Evolutionary conservation across 768 basidiomycete genomes (phyloP).

Genomic region (Tricholoma matsutake): DNA sequence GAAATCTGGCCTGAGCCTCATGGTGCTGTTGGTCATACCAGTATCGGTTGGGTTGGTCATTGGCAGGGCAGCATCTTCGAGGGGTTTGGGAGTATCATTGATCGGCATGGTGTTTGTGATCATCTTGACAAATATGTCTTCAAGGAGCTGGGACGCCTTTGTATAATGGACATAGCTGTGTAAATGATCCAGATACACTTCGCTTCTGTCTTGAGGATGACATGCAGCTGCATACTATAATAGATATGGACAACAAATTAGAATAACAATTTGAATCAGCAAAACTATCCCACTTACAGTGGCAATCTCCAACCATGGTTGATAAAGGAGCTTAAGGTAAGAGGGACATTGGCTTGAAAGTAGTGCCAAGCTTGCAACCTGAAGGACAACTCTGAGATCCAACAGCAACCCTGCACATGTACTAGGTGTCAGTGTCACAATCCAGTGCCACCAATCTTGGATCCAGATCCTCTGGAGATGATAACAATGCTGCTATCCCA

Average conservation of each 20-base stretch:
- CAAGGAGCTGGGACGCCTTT: background rate
- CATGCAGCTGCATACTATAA: background rate
- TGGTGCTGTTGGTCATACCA: too few species aligned
- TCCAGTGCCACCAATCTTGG: too few species aligned
- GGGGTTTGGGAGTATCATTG: background rate
- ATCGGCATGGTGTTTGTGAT: background rate
- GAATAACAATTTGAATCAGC: background rate
- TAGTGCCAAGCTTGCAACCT: too few species aligned
- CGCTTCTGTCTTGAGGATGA: background rate
- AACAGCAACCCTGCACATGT: too few species aligned
- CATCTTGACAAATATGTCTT: background rate
- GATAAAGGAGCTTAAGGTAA: too few species aligned
- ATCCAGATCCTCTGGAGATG: too few species aligned
- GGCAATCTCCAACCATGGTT: background rate
- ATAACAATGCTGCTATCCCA: too few species aligned
- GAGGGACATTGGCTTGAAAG: too few species aligned
- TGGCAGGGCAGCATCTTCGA: background rate
- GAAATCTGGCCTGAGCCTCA: background rate
- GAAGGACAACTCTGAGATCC: too few species aligned
- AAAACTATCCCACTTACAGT: background rate
- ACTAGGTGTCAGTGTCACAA: too few species aligned
- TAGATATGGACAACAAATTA: background rate
- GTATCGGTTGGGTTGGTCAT: background rate
- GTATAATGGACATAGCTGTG: background rate
- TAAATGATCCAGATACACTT: background rate